phyloP scores from a whole-genome alignment of 2,329 filamentous ascomycete species.

The Diaporthe vexans region DNA sequence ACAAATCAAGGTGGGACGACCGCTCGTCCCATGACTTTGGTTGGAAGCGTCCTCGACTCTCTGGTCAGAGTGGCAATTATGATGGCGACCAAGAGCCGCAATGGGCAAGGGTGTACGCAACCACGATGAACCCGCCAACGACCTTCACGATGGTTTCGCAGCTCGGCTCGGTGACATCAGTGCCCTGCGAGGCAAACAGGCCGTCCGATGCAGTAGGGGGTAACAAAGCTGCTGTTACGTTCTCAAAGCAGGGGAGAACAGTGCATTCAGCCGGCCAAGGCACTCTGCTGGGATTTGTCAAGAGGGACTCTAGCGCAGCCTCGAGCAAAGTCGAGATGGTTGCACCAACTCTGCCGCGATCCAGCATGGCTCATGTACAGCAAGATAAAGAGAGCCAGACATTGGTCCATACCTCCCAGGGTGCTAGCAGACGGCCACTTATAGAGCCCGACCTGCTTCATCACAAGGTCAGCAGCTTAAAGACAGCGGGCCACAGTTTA shows the following conservation, averaged over 20 bases:
- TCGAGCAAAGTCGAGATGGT: neutral
- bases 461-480: conserved; percentile 60
- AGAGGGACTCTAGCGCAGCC: conserved; percentile 26
- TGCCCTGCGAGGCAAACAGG: conserved; percentile 63
- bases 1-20: conserved; percentile 50
- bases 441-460: conserved; percentile 41
- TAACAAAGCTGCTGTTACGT: conserved; percentile 41
- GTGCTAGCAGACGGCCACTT: neutral
- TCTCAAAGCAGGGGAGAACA: conserved; percentile 49
- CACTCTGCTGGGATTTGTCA: conserved; percentile 38
- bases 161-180: conserved; percentile 74
- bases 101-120: conserved; percentile 63
- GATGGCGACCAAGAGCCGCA: conserved; percentile 49
- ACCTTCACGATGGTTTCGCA: conserved; percentile 72
- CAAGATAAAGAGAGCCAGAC: neutral
- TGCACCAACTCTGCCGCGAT: neutral
- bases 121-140: conserved; percentile 72
- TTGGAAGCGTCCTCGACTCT: conserved; percentile 48
- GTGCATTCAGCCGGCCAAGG: conserved; percentile 29
- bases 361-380: neutral
- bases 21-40: conserved; percentile 49
- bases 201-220: conserved; percentile 50
- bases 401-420: neutral
- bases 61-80: conserved; percentile 48
- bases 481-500: conserved; percentile 51